These are phyloP conservation scores for Heterobasidion annosum DNA, from an alignment of 1,284 basidiomycete genomes.

Conservation along the genomic window DNA sequence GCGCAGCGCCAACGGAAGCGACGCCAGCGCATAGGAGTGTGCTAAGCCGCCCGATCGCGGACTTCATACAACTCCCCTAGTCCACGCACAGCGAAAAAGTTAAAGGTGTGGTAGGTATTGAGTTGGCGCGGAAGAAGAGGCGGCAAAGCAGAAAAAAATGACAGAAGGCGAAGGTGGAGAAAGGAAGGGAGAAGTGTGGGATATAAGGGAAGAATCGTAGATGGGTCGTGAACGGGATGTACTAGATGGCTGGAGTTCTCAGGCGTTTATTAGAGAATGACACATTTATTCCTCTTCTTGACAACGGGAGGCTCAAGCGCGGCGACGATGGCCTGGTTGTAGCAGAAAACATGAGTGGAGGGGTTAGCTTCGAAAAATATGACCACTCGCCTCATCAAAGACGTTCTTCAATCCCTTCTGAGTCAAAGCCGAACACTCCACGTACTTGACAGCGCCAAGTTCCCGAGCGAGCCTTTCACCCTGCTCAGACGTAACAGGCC, in stretches of 20 bases:
- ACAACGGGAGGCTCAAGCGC: conserved; percentile 94
- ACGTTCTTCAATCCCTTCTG: conserved; percentile 99
- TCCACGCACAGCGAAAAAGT: background rate
- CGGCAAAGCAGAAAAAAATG: conserved; percentile 6
- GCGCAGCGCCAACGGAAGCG: background rate
- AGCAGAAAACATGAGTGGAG: background rate
- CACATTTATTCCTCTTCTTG: conserved; percentile 79
- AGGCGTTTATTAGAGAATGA: conserved; percentile 57
- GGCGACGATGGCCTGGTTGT: conserved; percentile 88
- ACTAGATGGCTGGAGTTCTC: conserved; percentile 8
- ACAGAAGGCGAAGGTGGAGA: background rate
- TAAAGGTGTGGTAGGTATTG: background rate
- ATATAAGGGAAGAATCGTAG: conserved; percentile 12
- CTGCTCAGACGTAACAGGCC: conserved; percentile 81
- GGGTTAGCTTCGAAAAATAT: conserved; percentile 6
- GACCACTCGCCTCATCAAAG: conserved; percentile 86
- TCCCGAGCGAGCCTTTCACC: conserved; percentile 94
- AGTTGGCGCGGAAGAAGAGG: background rate
- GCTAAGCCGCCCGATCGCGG: background rate
- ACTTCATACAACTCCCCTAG: background rate
- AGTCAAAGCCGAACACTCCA: conserved; percentile 97
- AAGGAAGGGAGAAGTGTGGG: conserved; percentile 4
- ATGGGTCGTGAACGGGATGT: conserved; percentile 13
- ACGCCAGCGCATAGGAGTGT: background rate
- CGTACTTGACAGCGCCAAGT: conserved; percentile 96